Evolutionary conservation across 768 basidiomycete genomes (phyloP).

Genomic region (Stropharia rugosoannulata): DNA sequence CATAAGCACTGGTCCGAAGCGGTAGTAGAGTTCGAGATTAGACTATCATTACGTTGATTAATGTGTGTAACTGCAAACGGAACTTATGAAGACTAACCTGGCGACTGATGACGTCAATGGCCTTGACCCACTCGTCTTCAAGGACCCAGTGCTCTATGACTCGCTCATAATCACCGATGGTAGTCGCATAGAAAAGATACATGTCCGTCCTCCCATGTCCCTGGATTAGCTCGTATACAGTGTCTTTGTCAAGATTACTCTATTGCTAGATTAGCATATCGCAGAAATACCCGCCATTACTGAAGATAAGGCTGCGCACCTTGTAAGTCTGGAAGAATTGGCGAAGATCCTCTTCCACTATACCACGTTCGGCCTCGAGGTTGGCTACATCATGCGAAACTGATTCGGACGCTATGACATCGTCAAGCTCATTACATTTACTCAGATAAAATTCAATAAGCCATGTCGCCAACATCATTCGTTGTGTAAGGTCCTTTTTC

Average conservation of each 20-base stretch:
- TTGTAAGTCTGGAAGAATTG: slow-evolving; percentile 95
- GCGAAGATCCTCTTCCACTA: slow-evolving; percentile 90
- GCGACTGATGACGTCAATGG: slow-evolving; percentile 85
- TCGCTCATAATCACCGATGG: slow-evolving; percentile 77
- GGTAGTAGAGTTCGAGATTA: slow-evolving; percentile 89
- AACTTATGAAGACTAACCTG: slow-evolving; percentile 58
- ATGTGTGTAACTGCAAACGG: slow-evolving; percentile 6
- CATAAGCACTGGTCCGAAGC: slow-evolving; percentile 86
- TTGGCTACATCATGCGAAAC: slow-evolving; percentile 83
- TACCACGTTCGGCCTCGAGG: slow-evolving; percentile 70
- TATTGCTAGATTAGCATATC: slow-evolving; percentile 26
- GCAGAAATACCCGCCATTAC: neutral
- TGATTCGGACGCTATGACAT: slow-evolving; percentile 86
- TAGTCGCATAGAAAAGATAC: slow-evolving; percentile 84
- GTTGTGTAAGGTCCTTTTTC: slow-evolving; percentile 81
- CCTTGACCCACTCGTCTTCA: slow-evolving; percentile 90
- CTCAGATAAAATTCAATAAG: slow-evolving; percentile 95
- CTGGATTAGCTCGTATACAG: slow-evolving; percentile 91
- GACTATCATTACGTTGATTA: slow-evolving; percentile 42
- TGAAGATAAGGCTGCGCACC: slow-evolving; percentile 38
- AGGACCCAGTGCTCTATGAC: slow-evolving; percentile 92
- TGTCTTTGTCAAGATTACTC: slow-evolving; percentile 81
- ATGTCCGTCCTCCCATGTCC: slow-evolving; percentile 92
- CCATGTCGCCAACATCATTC: slow-evolving; percentile 99
- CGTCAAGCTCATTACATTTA: slow-evolving; percentile 96